Conservation (phyloP, 1,284 basidiomycete species). For the Wolfiporia cocos region DNA sequence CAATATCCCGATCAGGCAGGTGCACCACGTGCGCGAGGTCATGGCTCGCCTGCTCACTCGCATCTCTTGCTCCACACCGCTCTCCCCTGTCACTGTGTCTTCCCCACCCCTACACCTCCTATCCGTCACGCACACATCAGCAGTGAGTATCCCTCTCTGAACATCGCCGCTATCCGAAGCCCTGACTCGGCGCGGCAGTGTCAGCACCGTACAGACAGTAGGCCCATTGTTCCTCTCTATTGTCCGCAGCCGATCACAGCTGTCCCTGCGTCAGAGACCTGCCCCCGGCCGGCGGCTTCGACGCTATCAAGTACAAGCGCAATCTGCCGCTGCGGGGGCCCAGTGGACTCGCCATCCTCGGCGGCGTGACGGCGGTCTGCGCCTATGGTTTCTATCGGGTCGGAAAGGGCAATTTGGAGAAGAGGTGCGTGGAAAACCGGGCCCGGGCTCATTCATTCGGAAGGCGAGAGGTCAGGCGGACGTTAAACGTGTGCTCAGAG, state of each 20-base stretch:
- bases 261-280: too few species aligned
- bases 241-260: too few species aligned
- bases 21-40: too few species aligned
- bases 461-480: slow-evolving; percentile 45
- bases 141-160: too few species aligned
- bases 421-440: slow-evolving; percentile 60
- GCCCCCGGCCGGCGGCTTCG: slow-evolving; percentile 93
- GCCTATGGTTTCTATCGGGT: slow-evolving; percentile 91
- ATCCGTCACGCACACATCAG: too few species aligned
- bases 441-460: slow-evolving; percentile 9
- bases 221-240: slow-evolving; percentile 16
- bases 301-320: slow-evolving; percentile 91
- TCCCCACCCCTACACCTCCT: too few species aligned
- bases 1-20: too few species aligned
- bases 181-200: too few species aligned
- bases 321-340: slow-evolving; percentile 93
- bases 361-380: slow-evolving; percentile 80
- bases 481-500: slow-evolving; percentile 51
- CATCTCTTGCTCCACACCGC: too few species aligned
- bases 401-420: slow-evolving; percentile 88
- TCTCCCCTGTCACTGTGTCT: too few species aligned
- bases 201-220: slow-evolving; percentile 63
- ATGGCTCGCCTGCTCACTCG: too few species aligned
- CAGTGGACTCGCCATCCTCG: slow-evolving; percentile 83
- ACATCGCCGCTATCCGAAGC: too few species aligned